A percentile compares a stretch with the other conserved stretches of the same genome.
Evolutionary conservation across 164 flowering plant genomes (phyloP).

Genomic region (Litsea cubeba): DNA sequence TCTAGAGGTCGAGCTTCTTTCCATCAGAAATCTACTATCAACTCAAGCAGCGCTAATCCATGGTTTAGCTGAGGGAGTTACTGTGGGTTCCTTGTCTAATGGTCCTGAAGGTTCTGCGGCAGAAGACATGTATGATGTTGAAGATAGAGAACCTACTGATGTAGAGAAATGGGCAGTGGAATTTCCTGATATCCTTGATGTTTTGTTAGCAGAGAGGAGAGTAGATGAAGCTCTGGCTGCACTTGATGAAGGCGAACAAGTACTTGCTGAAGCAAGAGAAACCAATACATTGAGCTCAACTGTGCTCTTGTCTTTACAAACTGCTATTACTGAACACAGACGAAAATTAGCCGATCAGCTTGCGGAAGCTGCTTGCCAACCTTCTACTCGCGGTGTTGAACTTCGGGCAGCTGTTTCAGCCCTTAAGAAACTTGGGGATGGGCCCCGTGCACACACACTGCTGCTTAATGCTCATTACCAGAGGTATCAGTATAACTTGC

Average conservation of each 20-base stretch:
- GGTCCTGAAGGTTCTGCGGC: conserved; percentile 32
- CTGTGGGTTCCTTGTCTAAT: conserved; percentile 44
- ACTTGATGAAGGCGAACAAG: conserved; percentile 76
- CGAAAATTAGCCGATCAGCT: conserved; percentile 85
- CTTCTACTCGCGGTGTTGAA: conserved; percentile 80
- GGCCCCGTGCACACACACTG: conserved; percentile 81
- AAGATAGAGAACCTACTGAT: conserved; percentile 54
- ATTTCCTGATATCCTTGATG: conserved; percentile 75
- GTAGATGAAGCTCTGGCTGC: conserved; percentile 81
- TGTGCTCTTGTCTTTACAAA: conserved; percentile 41
- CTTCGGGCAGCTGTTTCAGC: conserved; percentile 88
- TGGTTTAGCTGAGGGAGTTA: conserved; percentile 82
- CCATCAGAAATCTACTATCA: conserved; percentile 83
- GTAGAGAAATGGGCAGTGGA: conserved; percentile 74
- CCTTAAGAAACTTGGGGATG: conserved; percentile 88
- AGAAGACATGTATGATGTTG: conserved; percentile 26
- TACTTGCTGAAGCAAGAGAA: conserved; percentile 53
- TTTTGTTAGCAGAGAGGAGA: conserved; percentile 89
- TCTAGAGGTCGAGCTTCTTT: conserved; percentile 89
- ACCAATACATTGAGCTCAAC: conserved; percentile 38
- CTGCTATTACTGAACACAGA: conserved; percentile 55
- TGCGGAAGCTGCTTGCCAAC: conserved; percentile 85
- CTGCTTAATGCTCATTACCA: conserved; percentile 79
- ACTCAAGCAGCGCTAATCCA: conserved; percentile 84
- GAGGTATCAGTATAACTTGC: conserved; percentile 66